Evolutionary conservation across 768 basidiomycete genomes (phyloP).

Genomic region (Suillus fuscotomentosus): DNA sequence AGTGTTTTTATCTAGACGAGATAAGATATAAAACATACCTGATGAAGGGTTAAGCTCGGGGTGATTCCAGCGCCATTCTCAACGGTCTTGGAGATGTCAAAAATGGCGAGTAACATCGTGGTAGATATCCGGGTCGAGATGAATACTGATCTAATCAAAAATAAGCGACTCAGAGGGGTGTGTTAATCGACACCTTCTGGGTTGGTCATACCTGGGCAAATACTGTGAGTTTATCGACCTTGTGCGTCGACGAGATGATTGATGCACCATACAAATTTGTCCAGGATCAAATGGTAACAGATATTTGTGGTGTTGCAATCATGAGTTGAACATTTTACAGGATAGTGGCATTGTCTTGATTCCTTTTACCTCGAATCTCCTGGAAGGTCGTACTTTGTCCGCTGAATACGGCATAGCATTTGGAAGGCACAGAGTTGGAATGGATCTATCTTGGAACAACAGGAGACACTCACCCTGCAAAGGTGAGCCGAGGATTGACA

Average conservation of each 20-base stretch:
- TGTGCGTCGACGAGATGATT: constrained; percentile 16
- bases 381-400: too few relatives aligned
- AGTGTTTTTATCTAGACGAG: constrained; percentile 13
- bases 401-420: too few relatives aligned
- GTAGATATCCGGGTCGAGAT: constrained; percentile 41
- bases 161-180: constrained; percentile 7
- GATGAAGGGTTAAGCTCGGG: constrained; percentile 49
- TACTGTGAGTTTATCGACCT: constrained; percentile 6
- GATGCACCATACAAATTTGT: not conserved
- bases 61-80: constrained; percentile 41
- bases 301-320: too few relatives aligned
- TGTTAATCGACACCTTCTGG: constrained; percentile 6
- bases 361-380: too few relatives aligned
- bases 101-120: constrained; percentile 40
- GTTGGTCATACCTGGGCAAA: constrained; percentile 26
- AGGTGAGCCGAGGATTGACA: too few relatives aligned
- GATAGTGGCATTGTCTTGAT: too few relatives aligned
- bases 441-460: too few relatives aligned
- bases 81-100: constrained; percentile 37
- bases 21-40: constrained; percentile 21
- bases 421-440: too few relatives aligned
- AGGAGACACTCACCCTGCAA: too few relatives aligned
- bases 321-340: too few relatives aligned
- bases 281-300: constrained; percentile 43
- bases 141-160: constrained; percentile 33